Evolutionary conservation across 176 grass and related monocot species (phyloP), one percentile per base, ranked within the genome.

Genomic region (Carex cristatella): DNA sequence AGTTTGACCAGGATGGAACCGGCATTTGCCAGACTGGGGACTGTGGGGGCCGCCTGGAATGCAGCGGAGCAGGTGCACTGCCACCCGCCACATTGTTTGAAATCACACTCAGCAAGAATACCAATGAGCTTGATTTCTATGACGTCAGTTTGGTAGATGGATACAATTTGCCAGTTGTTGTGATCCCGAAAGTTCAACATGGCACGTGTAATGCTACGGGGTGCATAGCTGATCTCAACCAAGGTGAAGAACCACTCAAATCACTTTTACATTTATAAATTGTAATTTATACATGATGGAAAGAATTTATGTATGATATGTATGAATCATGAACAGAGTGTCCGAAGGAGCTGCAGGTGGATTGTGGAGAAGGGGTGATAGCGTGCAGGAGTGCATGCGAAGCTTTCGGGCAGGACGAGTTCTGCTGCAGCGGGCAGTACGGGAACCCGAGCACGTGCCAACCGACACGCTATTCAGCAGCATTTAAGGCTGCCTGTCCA

Each of bases 381-480:
- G 95, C 92, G 10, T 98, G 95, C 86, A 86, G 86, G 74, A 98
- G 95, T 64, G 92, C 95, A 16, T 98, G 95, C 59, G 92, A 93
- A 89, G 95, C 89, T 23, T 98, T 98, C 63, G 85, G 93, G 15
- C 65, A 87, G 85, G 93, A 94, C 11, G 40, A 90, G 75, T 98
- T 93, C 91, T 98, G 95, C 89, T 98, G 95, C 92, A 94, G 93
- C 42, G 95, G 95, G 69, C 79, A 92, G n/a, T 94, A 89, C 38
- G 91, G 89, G 53, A 94, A 86, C 69, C 90, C 95, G 10, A 18
- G 27, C 35, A 85, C 95, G 2, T 98, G 92, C 88, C 90, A 78
- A 11, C 88, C 95, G 13, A 94, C 95, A 3, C 51, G 64, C 15
- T 98, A 98, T 86, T 98, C 95, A 2, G 69, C 82, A 19, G 57